Base-by-base conservation (phyloP, 108 stramenopile species). In the Hondaea fermentalgiana region DNA sequence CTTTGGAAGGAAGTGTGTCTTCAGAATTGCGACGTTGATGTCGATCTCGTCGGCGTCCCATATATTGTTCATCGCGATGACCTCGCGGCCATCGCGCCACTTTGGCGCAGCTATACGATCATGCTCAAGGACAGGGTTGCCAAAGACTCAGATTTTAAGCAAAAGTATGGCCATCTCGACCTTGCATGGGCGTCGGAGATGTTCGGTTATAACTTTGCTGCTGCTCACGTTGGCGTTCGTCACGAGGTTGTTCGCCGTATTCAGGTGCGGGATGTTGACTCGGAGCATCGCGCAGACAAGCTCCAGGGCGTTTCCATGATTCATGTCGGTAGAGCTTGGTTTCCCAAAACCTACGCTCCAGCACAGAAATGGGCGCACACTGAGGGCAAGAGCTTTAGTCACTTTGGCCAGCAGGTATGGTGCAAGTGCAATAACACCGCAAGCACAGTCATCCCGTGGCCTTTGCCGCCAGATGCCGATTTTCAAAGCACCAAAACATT, bases 401-500 rank as follows among this genome's bases (percentile, higher is more conserved):
- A 28, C 3, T 59, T 21, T 59, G 87, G 87, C 29, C 87, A 59
- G 87, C 87, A 87, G 23, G 87, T 87, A 5, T 87, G 87, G 87
- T 87, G 87, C 87, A 87, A 87, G 87, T 87, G 87, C 58, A 87
- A 87, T 28, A 59, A 59, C 57, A 87, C 87, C 1, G 87, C 87
- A 10, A 35, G 29, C 16, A 87, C 57, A n/a, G 57, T 87, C 19
- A 25, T 57, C 5, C 87, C 87, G 0, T 87, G 87, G 87, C 87
- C 87, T n/a, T 16, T 87, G 57, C 87, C 87, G 4, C 29, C 87
- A 19, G 28, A 87, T 14, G 87, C 57, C 12, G 87, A 59, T 58
- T 87, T 58, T 23, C 57, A 58, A 1, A 87, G 87, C 58, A 87
- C 57, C 16, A 87, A 58, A 12, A 87, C 87, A 12, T 23, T 87